Base-by-base conservation (phyloP, 768 basidiomycete species). In the Leccinellum rugosiceps region DNA sequence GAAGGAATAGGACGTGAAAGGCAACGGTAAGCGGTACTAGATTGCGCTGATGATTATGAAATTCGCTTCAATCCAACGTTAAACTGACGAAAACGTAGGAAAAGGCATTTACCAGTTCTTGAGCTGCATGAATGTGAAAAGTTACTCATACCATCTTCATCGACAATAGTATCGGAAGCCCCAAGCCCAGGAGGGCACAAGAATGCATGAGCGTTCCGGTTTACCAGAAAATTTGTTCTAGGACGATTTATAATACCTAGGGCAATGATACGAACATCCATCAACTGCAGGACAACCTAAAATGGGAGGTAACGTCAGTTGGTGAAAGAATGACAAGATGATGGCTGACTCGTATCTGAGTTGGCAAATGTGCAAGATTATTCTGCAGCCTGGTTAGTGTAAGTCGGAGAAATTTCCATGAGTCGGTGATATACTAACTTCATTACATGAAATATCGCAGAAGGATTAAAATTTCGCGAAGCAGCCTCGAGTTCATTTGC, bases 181-280 rank as follows among this genome's bases (percentile, higher is more conserved):
- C 75, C 76, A 43, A 89, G 80, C 5, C 84, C 87, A 3, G 88
- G 85, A 7, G 90, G 91, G 63, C 85, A 83, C 43, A 93, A 69
- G 54, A 92, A 80, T 41, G 78, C 63, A 52, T 77, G 80, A n/a
- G 91, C 90, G 67, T 88, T 90, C 9, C 71, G 65, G 63, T 93
- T 92, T 30, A 86, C 76, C 13, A 71, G 80, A 34, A 86, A 73
- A 43, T 78, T 68, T 52, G 81, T 83, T 41, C 79, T 77, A 5
- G 86, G 85, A 35, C 75, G 80, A 58, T 80, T 78, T 19, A 86
- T 75, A 1, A 83, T 84, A 9, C 90, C 90, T 48, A 92, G 78
- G 0, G 83, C 87, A 53, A 92, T 71, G 53, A 93, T 80, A 26
- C 90, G 81, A 32, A 89, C 82, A 65, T 93, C 91, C 8, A 79